Conservation (phyloP, 2,329 filamentous ascomycete genomes). For the Paecilomyces fulvus region DNA sequence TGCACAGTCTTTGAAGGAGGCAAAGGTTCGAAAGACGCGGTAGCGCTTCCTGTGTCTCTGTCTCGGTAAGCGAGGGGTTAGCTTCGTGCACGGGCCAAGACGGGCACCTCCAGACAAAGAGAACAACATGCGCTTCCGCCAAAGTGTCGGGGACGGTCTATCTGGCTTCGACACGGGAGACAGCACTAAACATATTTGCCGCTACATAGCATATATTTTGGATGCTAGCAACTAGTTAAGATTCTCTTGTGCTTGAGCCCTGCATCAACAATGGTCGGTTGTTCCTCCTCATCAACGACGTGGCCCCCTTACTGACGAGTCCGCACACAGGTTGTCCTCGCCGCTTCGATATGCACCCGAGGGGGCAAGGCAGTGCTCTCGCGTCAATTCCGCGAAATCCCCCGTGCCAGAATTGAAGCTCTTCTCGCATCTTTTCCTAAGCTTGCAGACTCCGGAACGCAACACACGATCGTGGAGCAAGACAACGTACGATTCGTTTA, state of each 20-base stretch:
- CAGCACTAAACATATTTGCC: constrained; percentile 10
- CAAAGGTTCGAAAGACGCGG: constrained; percentile 5
- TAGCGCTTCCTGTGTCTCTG: constrained; percentile 16
- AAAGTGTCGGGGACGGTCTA: constrained; percentile 1
- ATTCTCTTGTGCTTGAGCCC: constrained; percentile 2
- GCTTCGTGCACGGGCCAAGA: constrained; percentile 25
- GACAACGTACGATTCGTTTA: constrained; percentile 99
- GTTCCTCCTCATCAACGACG: constrained; percentile 19
- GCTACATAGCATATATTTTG: background rate
- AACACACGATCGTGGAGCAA: constrained; percentile 97
- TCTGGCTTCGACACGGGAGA: constrained; percentile 11
- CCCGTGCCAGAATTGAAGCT: constrained; percentile 90
- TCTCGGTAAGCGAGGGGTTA: constrained; percentile 31
- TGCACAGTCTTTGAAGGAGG: background rate
- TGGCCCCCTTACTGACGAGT: constrained; percentile 1
- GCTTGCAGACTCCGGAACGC: constrained; percentile 87
- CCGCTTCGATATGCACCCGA: constrained; percentile 96
- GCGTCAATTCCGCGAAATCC: constrained; percentile 95
- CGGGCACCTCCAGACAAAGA: constrained; percentile 17
- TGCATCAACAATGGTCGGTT: constrained; percentile 22
- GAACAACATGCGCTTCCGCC: constrained; percentile 32
- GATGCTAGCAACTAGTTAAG: background rate
- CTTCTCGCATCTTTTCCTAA: constrained; percentile 96
- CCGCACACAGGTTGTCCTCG: constrained; percentile 75
- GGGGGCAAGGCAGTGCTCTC: constrained; percentile 98